Evolutionary conservation across 2,329 filamentous ascomycete species (phyloP), one percentile per base, ranked within the genome.

Genomic region (Phyllosticta citriasiana): DNA sequence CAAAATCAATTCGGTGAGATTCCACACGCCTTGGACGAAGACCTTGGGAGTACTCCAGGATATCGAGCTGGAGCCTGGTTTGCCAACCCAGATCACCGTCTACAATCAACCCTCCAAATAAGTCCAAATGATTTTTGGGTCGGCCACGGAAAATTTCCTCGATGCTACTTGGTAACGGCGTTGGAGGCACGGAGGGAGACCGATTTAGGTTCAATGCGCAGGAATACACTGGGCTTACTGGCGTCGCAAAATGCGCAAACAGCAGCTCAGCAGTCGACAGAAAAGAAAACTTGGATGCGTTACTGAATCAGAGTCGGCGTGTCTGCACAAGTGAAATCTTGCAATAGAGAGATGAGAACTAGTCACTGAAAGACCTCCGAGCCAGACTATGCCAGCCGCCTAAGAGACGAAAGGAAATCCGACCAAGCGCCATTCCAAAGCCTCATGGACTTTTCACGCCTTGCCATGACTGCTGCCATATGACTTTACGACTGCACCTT

Each of bases 401-500:
- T 14, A n/a, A 24, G 19, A 26, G 51, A 26, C 35, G 53, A 53
- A 53, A 47, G 16, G 4, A 16, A 47, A 40, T 9, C 14, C 40
- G 2, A 47, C n/a, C 14, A n/a, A 47, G 19, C 40, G 40, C 40
- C 40, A n/a, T 47, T 16, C n/a, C 40, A 16, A 47, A 47, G 16
- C 40, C 40, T 47, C n/a, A n/a, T 19, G n/a, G 40, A n/a, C 40
- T 47, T 2, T n/a, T 47, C 14, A 16, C 40, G n/a, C 14, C 40
- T 47, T 6, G 7, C 4, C 40, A 47, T 47, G 40, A 7, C 40
- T 7, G 16, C 40, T 47, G 16, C 16, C 16, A 47, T 5, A 47
- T n/a, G 14, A 19, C 33, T 50, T 19, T 57, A 51, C 8, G 60
- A 65, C 64, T 97, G 94, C 57, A 97, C 81, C 82, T 97, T 97